Evolutionary conservation across 1,139 yeast genomes (phyloP).

Genomic region (Candida pseudoviswanathii): DNA sequence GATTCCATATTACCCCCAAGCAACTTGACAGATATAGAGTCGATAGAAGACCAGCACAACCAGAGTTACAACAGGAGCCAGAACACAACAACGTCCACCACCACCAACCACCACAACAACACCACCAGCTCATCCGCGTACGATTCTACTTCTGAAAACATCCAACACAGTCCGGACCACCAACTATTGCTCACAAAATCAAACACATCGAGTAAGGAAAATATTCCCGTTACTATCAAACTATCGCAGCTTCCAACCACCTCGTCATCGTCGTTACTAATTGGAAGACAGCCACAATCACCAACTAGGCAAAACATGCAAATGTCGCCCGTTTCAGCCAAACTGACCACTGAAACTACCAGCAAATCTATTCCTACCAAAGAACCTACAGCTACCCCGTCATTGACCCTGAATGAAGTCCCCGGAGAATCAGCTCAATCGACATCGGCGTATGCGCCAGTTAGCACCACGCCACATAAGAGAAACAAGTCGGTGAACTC

Average conservation of each 20-base stretch:
- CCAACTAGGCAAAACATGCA: neutral
- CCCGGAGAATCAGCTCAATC: neutral
- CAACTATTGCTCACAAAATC: neutral
- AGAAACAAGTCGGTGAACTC: neutral
- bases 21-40: constrained; percentile 13
- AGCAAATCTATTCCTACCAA: neutral
- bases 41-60: constrained; percentile 1
- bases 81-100: neutral
- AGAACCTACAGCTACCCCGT: neutral
- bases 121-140: constrained; percentile 1
- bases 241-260: constrained; percentile 7
- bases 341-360: neutral
- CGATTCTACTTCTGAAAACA: neutral
- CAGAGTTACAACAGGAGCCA: neutral
- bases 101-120: neutral
- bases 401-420: neutral
- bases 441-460: neutral
- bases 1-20: constrained; percentile 11
- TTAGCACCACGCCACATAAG: neutral
- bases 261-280: constrained; percentile 4
- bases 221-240: constrained; percentile 7
- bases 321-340: neutral
- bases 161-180: neutral
- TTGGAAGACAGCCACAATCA: neutral
- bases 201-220: constrained; percentile 5